These are phyloP conservation scores for Pogostemon cablin DNA, from an alignment of 257 asterid genomes.

Conservation along the genomic window DNA sequence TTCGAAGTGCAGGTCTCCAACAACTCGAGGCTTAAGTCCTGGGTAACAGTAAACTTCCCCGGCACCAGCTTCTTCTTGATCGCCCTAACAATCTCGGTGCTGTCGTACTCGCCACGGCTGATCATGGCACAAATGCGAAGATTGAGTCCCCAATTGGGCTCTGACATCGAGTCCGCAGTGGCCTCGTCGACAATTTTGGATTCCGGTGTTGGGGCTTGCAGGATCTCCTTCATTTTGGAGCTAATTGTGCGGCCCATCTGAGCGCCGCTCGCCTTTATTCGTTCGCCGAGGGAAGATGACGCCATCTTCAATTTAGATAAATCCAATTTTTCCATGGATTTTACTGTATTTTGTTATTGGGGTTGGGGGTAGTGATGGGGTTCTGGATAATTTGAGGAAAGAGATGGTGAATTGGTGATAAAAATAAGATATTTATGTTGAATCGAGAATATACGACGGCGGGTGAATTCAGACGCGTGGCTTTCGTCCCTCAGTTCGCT, in stretches of 20 bases:
- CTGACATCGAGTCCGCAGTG: constrained; percentile 62
- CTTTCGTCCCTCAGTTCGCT: neutral
- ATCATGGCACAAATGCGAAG: constrained; percentile 91
- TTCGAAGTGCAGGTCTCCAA: constrained; percentile 86
- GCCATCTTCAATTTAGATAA: constrained; percentile 70
- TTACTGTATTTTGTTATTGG: neutral
- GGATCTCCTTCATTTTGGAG: constrained; percentile 79
- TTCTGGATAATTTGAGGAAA: neutral
- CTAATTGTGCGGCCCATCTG: constrained; percentile 79
- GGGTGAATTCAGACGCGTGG: constrained; percentile 43
- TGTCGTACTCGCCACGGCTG: constrained; percentile 63
- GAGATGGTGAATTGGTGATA: constrained; percentile 8
- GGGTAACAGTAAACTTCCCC: constrained; percentile 51
- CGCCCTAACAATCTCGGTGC: constrained; percentile 75
- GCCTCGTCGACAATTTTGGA: constrained; percentile 90
- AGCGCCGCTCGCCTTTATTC: constrained; percentile 72
- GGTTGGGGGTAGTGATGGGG: neutral
- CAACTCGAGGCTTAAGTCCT: constrained; percentile 66
- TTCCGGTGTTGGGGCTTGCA: constrained; percentile 81
- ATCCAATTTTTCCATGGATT: constrained; percentile 71
- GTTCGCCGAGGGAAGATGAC: constrained; percentile 79
- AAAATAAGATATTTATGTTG: constrained; percentile 2
- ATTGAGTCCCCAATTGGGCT: constrained; percentile 91
- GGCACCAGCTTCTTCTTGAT: constrained; percentile 67
- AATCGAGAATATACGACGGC: constrained; percentile 10